phyloP scores from a whole-genome alignment of 1,139 yeast genomes.

The Candida mesenterica region DNA sequence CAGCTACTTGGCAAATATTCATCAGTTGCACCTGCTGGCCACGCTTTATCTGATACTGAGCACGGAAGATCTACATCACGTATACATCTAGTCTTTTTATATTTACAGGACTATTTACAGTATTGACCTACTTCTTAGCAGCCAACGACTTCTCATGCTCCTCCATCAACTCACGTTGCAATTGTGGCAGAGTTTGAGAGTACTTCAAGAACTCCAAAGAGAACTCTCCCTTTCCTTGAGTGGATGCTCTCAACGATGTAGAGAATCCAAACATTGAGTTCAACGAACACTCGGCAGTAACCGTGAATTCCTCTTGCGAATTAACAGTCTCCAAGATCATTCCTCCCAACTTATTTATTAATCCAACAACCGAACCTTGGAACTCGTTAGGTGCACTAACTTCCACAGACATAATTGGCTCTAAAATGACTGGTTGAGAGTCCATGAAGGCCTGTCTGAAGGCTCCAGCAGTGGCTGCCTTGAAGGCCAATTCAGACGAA shows the following conservation, averaged over 20 bases:
- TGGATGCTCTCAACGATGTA: constrained; percentile 89
- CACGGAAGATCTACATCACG: neutral
- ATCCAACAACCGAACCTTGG: constrained; percentile 90
- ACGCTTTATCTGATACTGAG: too few species aligned
- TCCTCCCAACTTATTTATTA: constrained; percentile 89
- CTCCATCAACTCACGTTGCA: constrained; percentile 86
- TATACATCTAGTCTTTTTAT: neutral
- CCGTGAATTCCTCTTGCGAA: constrained; percentile 91
- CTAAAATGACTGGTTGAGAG: constrained; percentile 85
- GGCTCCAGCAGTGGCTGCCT: constrained; percentile 89
- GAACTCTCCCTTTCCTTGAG: constrained; percentile 99
- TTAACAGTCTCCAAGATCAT: constrained; percentile 92
- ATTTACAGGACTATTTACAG: constrained; percentile 7
- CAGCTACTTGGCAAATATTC: too few species aligned
- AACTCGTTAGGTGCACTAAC: constrained; percentile 95
- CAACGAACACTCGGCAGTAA: constrained; percentile 91
- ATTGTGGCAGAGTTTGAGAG: constrained; percentile 85
- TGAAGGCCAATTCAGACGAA: constrained; percentile 92
- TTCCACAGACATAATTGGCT: constrained; percentile 93
- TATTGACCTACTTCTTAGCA: constrained; percentile 1
- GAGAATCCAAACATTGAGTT: constrained; percentile 97
- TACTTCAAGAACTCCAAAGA: constrained; percentile 91
- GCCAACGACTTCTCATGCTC: constrained; percentile 54
- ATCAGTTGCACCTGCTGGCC: too few species aligned
- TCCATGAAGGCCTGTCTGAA: constrained; percentile 86